phyloP scores from a whole-genome alignment of 2,329 filamentous ascomycete species.

The Xylariales sp. region DNA sequence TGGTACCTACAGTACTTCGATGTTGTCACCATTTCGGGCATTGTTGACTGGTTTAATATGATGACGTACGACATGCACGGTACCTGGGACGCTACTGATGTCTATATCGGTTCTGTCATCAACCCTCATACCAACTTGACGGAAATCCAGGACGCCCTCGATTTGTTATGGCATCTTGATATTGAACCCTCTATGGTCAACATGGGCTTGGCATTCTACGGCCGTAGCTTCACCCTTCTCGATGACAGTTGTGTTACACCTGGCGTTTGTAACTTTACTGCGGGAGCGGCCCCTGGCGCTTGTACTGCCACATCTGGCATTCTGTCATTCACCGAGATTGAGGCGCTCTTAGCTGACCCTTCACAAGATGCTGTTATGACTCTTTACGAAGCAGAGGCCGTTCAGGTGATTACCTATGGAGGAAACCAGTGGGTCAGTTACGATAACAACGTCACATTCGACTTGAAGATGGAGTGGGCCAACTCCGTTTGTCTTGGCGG shows the following conservation, averaged over 20 bases:
- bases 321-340: slow-evolving; percentile 19
- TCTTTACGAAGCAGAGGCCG: slow-evolving; percentile 18
- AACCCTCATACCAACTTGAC: slow-evolving; percentile 41
- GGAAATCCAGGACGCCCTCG: slow-evolving; percentile 36
- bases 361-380: background rate
- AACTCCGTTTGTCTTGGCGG: slow-evolving; percentile 10
- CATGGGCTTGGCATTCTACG: slow-evolving; percentile 43
- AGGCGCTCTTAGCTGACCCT: slow-evolving; percentile 11
- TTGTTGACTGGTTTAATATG: slow-evolving; percentile 29
- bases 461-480: slow-evolving; percentile 26
- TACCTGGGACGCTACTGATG: slow-evolving; percentile 29
- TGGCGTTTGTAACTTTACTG: slow-evolving; percentile 8
- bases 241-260: slow-evolving; percentile 16
- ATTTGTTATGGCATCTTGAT: slow-evolving; percentile 43
- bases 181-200: slow-evolving; percentile 35
- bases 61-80: slow-evolving; percentile 37
- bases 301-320: slow-evolving; percentile 19
- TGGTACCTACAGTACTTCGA: slow-evolving; percentile 14
- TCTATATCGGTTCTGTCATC: slow-evolving; percentile 24
- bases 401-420: slow-evolving; percentile 21
- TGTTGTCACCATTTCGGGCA: background rate
- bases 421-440: slow-evolving; percentile 27
- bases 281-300: slow-evolving; percentile 13
- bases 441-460: slow-evolving; percentile 28
- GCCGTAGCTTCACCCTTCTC: slow-evolving; percentile 22